Percentiles rank a stretch among this genome's conserved stretches.
Conservation (phyloP, 2,329 filamentous ascomycete genomes). For the Xylariaceae sp. region DNA sequence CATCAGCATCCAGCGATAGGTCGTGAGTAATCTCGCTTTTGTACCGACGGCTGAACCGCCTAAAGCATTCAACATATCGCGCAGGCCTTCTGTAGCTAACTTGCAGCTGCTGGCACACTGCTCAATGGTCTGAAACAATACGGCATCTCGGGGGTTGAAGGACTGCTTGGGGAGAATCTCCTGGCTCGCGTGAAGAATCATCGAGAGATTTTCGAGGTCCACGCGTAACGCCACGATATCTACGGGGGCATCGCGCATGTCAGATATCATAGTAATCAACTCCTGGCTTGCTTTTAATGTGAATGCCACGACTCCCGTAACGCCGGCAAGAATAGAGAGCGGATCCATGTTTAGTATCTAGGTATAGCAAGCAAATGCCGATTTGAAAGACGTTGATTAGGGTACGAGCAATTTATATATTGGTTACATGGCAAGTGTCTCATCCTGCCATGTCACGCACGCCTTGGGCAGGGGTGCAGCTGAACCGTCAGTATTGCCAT, state of each 20-base stretch:
- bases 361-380: not conserved
- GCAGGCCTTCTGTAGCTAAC: not conserved
- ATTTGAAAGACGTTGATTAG: not conserved
- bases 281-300: not conserved
- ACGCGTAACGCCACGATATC: not conserved
- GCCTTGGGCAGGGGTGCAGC: not conserved
- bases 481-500: not conserved
- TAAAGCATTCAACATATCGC: not conserved
- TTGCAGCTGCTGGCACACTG: constrained; percentile 3
- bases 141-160: not conserved
- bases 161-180: not conserved
- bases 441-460: not conserved
- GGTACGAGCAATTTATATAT: not conserved
- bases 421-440: not conserved
- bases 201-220: not conserved
- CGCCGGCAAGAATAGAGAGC: not conserved
- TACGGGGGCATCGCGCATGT: not conserved
- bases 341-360: not conserved
- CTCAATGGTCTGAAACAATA: not conserved
- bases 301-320: not conserved
- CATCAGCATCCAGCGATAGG: constrained; percentile 1
- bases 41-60: not conserved
- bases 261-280: not conserved
- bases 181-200: not conserved
- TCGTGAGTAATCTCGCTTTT: not conserved